Evolutionary conservation across 352 stramenopile genomes (phyloP).

Genomic region (Hyaloperonospora arabidopsidis): DNA sequence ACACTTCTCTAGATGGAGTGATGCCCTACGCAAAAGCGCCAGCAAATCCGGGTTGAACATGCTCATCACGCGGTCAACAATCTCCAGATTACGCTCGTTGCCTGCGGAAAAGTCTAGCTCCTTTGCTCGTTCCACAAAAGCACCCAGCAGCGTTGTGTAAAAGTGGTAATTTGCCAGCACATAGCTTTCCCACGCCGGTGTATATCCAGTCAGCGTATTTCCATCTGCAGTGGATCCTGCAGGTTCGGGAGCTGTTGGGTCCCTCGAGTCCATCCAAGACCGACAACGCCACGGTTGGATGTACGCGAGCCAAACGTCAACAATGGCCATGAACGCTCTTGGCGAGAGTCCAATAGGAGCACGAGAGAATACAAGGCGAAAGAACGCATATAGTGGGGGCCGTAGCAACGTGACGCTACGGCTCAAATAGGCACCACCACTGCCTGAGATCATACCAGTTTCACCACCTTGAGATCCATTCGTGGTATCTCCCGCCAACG

Average conservation of each 20-base stretch:
- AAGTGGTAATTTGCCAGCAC: constrained; percentile 86
- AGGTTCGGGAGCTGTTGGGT: constrained; percentile 7
- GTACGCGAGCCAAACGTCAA: constrained; percentile 82
- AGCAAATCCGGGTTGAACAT: constrained; percentile 69
- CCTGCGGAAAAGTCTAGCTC: constrained; percentile 72
- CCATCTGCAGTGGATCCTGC: constrained; percentile 6
- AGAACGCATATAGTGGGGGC: constrained; percentile 75
- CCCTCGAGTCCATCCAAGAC: constrained; percentile 45
- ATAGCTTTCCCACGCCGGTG: constrained; percentile 61
- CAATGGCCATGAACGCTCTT: constrained; percentile 73
- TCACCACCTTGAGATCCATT: constrained; percentile 16
- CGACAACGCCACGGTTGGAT: constrained; percentile 79
- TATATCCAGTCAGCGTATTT: constrained; percentile 31
- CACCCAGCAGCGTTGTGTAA: constrained; percentile 73
- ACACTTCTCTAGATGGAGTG: constrained; percentile 56
- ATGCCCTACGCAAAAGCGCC: constrained; percentile 46
- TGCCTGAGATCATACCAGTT: constrained; percentile 22
- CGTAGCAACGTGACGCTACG: constrained; percentile 64
- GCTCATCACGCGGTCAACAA: constrained; percentile 61
- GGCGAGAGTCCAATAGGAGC: constrained; percentile 68
- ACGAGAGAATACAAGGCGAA: constrained; percentile 76
- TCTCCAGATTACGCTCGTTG: constrained; percentile 51
- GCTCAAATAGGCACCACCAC: constrained; percentile 57
- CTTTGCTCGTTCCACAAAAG: constrained; percentile 73
- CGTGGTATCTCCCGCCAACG: constrained; percentile 27